Evolutionary conservation across 176 grass and related monocot genomes (phyloP), one percentile per base, ranked within the genome.

Genomic region (Paspalum notatum): DNA sequence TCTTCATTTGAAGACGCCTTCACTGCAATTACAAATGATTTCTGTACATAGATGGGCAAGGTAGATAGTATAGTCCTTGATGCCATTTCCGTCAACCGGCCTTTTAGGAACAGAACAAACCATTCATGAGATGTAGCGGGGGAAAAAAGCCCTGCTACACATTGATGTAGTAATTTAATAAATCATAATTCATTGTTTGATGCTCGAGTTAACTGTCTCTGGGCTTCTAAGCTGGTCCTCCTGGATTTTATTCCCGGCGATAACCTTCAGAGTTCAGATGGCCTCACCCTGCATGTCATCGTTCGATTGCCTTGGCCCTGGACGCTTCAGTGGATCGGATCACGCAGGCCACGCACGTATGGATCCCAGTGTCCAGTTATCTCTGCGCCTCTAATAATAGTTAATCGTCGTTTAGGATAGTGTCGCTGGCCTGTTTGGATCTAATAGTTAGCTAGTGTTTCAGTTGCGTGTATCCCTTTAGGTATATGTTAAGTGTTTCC

Each of bases 31-130:
- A 32, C 32, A 79, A 58, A 58, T 84, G 69, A 20, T 43, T 63
- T 88, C 22, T 84, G 86, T 88, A 79, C 42, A 80, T 80, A 84
- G 61, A 61, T 84, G 62, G 54, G 64, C 56, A 45, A 68, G 68
- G 59, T 83, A 72, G 75, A 51, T 80, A 79, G 59, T 39, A 25
- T 75, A 68, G 62, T 61, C 43, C 21, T 63, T 27, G 75, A 69
- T 75, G 53, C 80, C 75, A 44, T 60, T 43, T 65, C 63, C 40
- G 71, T 70, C 78, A 60, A 68, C 62, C n/a, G 43, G 78, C 71
- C 26, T 83, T 79, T 41, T 74, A 74, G 76, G 26, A 81, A 58
- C 39, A 78, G 13, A 75, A 26, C 71, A 79, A 79, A 67, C 50
- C 50, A 88, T 88, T 80, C 64, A 77, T 84, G 80, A 88, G 72